These are phyloP conservation scores for Penicillium malachiteum DNA, from an alignment of 495 filamentous ascomycete species.

Conservation along the genomic window DNA sequence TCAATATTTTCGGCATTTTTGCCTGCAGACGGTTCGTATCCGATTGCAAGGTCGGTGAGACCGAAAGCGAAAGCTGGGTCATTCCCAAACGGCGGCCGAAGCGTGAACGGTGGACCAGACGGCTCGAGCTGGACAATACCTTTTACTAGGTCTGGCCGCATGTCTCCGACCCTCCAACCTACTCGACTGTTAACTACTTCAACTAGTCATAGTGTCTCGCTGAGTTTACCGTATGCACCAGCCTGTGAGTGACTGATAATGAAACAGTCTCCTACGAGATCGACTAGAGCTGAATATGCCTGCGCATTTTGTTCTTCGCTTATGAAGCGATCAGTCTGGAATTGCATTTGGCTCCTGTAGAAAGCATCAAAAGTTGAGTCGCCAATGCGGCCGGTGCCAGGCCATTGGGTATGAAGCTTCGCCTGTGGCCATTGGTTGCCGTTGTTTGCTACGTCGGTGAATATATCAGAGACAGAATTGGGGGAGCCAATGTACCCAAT, in stretches of 20 bases:
- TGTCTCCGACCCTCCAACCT: constrained; percentile 50
- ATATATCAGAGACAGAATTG: constrained; percentile 8
- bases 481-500: constrained; percentile 24
- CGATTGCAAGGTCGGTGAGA: constrained; percentile 48
- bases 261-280: constrained; percentile 37
- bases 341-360: constrained; percentile 42
- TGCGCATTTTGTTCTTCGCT: no score
- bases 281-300: constrained; percentile 37
- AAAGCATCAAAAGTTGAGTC: constrained; percentile 47
- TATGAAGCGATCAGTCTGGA: constrained; percentile 33
- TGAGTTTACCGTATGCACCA: constrained; percentile 14
- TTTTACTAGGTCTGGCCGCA: constrained; percentile 43
- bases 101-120: constrained; percentile 49
- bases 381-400: constrained; percentile 40
- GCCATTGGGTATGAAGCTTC: constrained; percentile 50
- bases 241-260: constrained; percentile 55
- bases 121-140: constrained; percentile 55
- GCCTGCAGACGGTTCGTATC: constrained; percentile 42
- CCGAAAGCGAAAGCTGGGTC: constrained; percentile 37
- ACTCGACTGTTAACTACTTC: constrained; percentile 18
- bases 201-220: no score
- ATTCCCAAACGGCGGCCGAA: constrained; percentile 25
- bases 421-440: constrained; percentile 42
- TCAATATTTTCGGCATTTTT: no score
- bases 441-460: constrained; percentile 35